These are phyloP conservation scores for Hemileia vastatrix DNA, from an alignment of 1,284 basidiomycete species.

Conservation along the genomic window DNA sequence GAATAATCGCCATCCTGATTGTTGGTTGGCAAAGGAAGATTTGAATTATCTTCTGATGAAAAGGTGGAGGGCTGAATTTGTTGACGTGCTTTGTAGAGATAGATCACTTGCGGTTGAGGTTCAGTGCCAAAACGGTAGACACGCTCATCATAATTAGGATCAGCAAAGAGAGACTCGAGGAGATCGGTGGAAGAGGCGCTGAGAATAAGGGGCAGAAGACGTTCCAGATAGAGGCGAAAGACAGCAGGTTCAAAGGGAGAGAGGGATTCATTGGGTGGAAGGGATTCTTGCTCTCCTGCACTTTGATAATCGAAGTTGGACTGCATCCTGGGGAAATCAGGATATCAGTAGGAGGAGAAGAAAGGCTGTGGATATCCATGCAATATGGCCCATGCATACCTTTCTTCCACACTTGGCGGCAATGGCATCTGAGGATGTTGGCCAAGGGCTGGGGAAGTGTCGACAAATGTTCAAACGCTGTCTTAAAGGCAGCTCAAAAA, in stretches of 20 bases:
- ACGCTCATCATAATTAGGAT: constrained; percentile 55
- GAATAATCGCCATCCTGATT: constrained; percentile 27
- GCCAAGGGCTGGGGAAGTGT: no score
- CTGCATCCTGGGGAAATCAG: no score
- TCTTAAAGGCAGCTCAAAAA: no score
- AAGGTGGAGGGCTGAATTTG: constrained; percentile 56
- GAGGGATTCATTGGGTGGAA: no score
- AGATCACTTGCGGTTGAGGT: constrained; percentile 53
- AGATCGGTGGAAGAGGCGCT: constrained; percentile 58
- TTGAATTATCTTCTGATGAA: background rate
- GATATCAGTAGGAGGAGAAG: no score
- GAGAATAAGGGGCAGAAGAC: constrained; percentile 63
- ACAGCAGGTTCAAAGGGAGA: constrained; percentile 42
- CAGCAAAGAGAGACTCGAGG: constrained; percentile 58
- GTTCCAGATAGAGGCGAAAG: constrained; percentile 53
- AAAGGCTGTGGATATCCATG: no score
- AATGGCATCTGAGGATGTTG: no score
- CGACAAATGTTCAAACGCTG: no score
- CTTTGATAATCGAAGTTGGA: no score
- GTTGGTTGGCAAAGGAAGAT: background rate
- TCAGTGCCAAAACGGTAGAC: constrained; percentile 64
- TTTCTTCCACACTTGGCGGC: no score
- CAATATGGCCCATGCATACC: no score
- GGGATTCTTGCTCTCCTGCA: no score
- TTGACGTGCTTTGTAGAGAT: constrained; percentile 64